Conservation (phyloP, 2,329 filamentous ascomycete species). For the Claviceps pusilla region DNA sequence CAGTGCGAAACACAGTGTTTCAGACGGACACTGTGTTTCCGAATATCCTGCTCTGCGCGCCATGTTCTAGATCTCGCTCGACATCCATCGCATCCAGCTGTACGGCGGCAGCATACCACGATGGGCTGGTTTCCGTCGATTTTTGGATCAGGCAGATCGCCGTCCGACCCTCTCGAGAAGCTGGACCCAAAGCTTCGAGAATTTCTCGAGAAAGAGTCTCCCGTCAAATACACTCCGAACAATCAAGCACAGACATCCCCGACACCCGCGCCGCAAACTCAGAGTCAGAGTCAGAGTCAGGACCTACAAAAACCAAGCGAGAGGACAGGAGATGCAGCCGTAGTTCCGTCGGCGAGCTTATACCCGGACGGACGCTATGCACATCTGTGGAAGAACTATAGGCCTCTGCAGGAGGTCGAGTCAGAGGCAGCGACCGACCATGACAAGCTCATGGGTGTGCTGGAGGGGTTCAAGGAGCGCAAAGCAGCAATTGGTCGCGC, state of each 20-base stretch:
- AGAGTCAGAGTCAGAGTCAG: constrained; percentile 3
- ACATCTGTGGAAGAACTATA: constrained; percentile 86
- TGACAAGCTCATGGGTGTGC: constrained; percentile 64
- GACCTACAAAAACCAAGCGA: constrained; percentile 8
- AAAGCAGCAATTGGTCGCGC: constrained; percentile 63
- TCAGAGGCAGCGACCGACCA: constrained; percentile 56
- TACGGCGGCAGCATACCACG: constrained; percentile 3
- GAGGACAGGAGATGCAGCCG: constrained; percentile 8
- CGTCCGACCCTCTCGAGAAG: constrained; percentile 47
- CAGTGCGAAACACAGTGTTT: background rate
- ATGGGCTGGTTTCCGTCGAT: constrained; percentile 47
- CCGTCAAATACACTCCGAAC: constrained; percentile 45
- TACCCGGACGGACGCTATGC: constrained; percentile 54
- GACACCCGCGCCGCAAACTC: constrained; percentile 5
- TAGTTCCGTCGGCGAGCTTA: constrained; percentile 35
- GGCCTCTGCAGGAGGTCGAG: constrained; percentile 55
- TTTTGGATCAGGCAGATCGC: constrained; percentile 31
- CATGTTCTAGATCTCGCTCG: background rate
- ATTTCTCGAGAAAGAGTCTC: constrained; percentile 71
- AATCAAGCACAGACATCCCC: constrained; percentile 12
- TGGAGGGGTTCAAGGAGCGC: constrained; percentile 73
- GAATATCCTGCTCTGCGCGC: background rate
- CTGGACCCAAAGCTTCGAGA: constrained; percentile 73
- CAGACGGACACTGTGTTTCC: background rate
- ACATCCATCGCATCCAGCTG: background rate